These are phyloP conservation scores for Penicillium egyptiacum DNA, from an alignment of 495 filamentous ascomycete genomes.

Conservation along the genomic window DNA sequence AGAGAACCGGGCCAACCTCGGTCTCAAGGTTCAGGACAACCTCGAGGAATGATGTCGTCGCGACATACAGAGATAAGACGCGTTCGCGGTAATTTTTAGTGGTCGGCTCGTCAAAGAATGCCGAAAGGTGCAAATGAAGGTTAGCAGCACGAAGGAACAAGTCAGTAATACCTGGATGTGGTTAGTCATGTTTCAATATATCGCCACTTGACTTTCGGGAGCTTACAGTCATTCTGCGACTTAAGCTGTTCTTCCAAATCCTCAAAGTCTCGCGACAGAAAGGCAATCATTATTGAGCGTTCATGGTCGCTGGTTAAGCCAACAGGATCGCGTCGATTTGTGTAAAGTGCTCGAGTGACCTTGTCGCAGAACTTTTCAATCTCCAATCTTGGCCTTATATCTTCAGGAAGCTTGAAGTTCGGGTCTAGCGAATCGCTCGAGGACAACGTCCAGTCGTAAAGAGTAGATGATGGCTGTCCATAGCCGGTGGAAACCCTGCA, in stretches of 20 bases:
- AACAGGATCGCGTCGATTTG: slow-evolving; percentile 71
- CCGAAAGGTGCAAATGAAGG: slow-evolving; percentile 80
- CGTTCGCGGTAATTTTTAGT: slow-evolving; percentile 74
- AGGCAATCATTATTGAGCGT: slow-evolving; percentile 62
- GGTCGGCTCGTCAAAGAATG: slow-evolving; percentile 81
- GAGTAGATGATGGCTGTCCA: slow-evolving; percentile 82
- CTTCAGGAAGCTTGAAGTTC: slow-evolving; percentile 64
- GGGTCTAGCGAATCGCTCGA: slow-evolving; percentile 60
- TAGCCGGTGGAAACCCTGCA: slow-evolving; percentile 80
- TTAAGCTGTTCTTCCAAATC: slow-evolving; percentile 51
- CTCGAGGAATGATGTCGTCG: slow-evolving; percentile 74
- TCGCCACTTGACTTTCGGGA: neutral
- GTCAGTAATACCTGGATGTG: slow-evolving; percentile 58
- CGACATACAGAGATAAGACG: slow-evolving; percentile 73
- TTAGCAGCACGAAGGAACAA: slow-evolving; percentile 77
- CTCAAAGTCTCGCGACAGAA: slow-evolving; percentile 53
- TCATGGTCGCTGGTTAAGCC: slow-evolving; percentile 71
- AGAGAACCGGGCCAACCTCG: slow-evolving; percentile 52
- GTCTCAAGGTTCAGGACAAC: slow-evolving; percentile 62
- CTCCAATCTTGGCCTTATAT: slow-evolving; percentile 66
- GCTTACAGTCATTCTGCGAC: slow-evolving; percentile 45
- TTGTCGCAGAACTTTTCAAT: slow-evolving; percentile 85
- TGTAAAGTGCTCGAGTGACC: slow-evolving; percentile 82
- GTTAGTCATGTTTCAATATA: slow-evolving; percentile 21
- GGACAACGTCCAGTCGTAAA: slow-evolving; percentile 84